Base-by-base conservation (phyloP, 2,329 filamentous ascomycete species). In the Dothideomycetes sp. region DNA sequence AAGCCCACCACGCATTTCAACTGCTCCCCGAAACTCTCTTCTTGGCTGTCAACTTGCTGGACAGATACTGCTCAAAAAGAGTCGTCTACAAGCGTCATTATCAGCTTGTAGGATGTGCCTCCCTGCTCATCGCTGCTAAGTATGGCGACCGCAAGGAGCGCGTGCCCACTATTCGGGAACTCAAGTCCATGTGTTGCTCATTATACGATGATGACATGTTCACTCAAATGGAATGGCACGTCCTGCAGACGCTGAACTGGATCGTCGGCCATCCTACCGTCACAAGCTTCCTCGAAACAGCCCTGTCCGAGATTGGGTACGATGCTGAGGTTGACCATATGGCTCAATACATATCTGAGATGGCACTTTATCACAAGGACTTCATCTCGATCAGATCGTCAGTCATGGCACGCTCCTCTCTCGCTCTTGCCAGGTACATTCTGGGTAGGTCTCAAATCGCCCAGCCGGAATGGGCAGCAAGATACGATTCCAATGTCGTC, bases 181-280 rank as follows among this genome's bases (percentile, higher is more conserved):
- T 98, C 49, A 94, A 94, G 73, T 93, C 89, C 51, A 96, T 98
- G 91, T 98, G 91, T 74, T 96, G 91, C 66, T 88, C 84, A 29
- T 75, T 96, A 30, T 98, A 98, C 65, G 91, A 98, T 55, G 87
- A 94, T 36, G 89, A 94, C 66, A 98, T 98, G 91, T 98, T 98
- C 67, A 89, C 88, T 9, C 91, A 98, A 64, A 98, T 98, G 91
- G 91, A 98, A 68, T 96, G 93, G 88, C 91, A 98, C 62, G 89
- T 98, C 29, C 75, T 98, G 52, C 93, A 95, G 66, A 98, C 91
- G 2, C 75, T 98, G 44, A 86, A 93, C 60, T 98, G 91, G 91
- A 79, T 81, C 50, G 84, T 98, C 50, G 91, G 91, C 40, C 89
- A 96, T 65, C 88, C 91, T 1, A 96, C 91, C 19, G 84, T 95